phyloP scores from a whole-genome alignment of 1,284 basidiomycete genomes.

The Garcileccinum viscosum region DNA sequence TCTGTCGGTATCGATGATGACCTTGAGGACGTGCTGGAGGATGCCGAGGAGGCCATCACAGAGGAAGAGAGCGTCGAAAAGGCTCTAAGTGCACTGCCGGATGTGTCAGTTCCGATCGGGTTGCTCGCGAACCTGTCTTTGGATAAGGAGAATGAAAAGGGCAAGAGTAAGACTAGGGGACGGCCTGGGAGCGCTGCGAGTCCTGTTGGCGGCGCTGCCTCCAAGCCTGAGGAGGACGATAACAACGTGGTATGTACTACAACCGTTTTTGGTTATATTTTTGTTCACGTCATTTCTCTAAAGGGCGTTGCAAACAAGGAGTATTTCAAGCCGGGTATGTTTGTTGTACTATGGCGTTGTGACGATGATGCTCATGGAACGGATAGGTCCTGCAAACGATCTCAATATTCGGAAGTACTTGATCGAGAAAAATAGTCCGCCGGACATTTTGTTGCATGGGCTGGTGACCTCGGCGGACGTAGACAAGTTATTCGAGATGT shows the following conservation, averaged over 20 bases:
- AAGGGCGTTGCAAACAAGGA: conserved; percentile 77
- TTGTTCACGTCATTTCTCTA: conserved; percentile 31
- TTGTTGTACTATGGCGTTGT: not conserved
- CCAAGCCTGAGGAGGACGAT: conserved; percentile 54
- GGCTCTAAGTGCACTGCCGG: conserved; percentile 60
- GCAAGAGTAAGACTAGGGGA: conserved; percentile 41
- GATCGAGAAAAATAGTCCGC: conserved; percentile 81
- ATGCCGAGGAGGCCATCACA: conserved; percentile 35
- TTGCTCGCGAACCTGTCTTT: conserved; percentile 74
- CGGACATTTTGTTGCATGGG: conserved; percentile 83
- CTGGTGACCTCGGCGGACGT: conserved; percentile 82
- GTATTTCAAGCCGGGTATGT: conserved; percentile 79
- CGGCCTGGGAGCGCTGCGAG: conserved; percentile 17
- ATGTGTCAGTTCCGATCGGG: conserved; percentile 73
- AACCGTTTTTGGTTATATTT: not conserved
- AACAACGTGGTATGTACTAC: conserved; percentile 63
- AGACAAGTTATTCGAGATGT: conserved; percentile 85
- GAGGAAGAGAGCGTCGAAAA: conserved; percentile 47
- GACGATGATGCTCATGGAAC: not conserved
- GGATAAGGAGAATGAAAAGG: conserved; percentile 52
- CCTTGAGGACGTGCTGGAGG: conserved; percentile 23
- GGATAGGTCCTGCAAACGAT: conserved; percentile 70
- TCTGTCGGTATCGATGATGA: conserved; percentile 8
- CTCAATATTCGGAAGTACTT: conserved; percentile 71
- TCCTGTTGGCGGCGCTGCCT: conserved; percentile 10